These are phyloP conservation scores for Nitzschia sp. DNA, from an alignment of 108 stramenopile species.

Conservation along the genomic window DNA sequence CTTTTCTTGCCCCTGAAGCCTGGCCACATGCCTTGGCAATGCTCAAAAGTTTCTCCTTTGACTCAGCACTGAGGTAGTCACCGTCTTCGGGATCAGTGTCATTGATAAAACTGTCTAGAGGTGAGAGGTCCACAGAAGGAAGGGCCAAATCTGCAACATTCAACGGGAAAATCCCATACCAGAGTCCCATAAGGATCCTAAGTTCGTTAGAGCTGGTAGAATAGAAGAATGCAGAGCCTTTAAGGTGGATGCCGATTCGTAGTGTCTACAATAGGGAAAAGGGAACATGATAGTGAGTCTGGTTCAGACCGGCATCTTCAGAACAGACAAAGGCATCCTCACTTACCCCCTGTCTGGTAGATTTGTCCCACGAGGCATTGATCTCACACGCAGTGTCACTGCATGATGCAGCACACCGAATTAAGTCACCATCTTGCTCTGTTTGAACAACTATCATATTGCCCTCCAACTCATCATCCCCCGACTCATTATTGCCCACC, in stretches of 20 bases:
- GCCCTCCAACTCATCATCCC: not conserved
- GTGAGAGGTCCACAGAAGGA: too few relatives aligned
- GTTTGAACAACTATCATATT: not conserved
- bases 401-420: not conserved
- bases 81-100: too few relatives aligned
- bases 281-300: too few relatives aligned
- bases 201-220: not conserved
- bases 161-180: constrained; percentile 17
- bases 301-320: too few relatives aligned
- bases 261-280: not conserved
- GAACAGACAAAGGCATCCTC: not conserved
- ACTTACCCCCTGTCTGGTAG: not conserved
- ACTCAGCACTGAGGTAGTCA: too few relatives aligned
- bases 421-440: not conserved
- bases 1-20: too few relatives aligned
- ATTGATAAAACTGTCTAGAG: too few relatives aligned
- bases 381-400: not conserved
- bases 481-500: not conserved
- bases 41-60: too few relatives aligned
- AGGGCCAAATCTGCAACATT: constrained; percentile 6
- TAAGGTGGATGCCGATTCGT: not conserved
- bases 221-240: not conserved
- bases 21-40: too few relatives aligned
- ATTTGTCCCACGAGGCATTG: not conserved
- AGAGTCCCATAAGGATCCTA: constrained; percentile 7